Evolutionary conservation across 1,139 yeast species (phyloP).

Genomic region (Arxiozyma heterogenica): DNA sequence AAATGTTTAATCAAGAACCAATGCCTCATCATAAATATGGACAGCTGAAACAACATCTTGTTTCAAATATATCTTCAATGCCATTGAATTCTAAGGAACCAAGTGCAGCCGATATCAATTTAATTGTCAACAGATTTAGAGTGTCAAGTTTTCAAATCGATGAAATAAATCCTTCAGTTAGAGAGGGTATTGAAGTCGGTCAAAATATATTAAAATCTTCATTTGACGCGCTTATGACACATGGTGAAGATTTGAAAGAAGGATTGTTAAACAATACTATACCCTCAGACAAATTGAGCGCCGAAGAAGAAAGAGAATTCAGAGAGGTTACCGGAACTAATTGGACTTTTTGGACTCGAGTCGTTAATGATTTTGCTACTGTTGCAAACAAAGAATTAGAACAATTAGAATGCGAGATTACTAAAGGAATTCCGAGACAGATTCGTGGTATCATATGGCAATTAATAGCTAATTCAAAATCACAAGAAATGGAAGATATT

Average conservation of each 20-base stretch:
- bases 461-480: slow-evolving; percentile 72
- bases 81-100: slow-evolving; percentile 12
- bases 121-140: slow-evolving; percentile 35
- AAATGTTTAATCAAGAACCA: slow-evolving; percentile 6
- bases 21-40: background rate
- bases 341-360: slow-evolving; percentile 85
- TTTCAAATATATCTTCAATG: background rate
- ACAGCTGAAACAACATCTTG: slow-evolving; percentile 1
- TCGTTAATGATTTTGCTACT: slow-evolving; percentile 61
- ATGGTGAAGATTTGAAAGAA: slow-evolving; percentile 25
- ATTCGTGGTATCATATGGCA: slow-evolving; percentile 92
- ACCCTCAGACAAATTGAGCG: slow-evolving; percentile 8
- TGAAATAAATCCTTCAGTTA: slow-evolving; percentile 30
- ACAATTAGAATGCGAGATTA: slow-evolving; percentile 50
- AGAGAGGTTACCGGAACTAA: slow-evolving; percentile 35
- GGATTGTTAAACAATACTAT: slow-evolving; percentile 1
- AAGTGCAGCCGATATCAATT: slow-evolving; percentile 33
- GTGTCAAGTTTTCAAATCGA: slow-evolving; percentile 32
- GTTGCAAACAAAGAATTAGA: slow-evolving; percentile 59
- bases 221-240: slow-evolving; percentile 35
- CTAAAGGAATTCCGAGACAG: slow-evolving; percentile 74
- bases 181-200: slow-evolving; percentile 51
- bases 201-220: slow-evolving; percentile 53
- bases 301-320: slow-evolving; percentile 26
- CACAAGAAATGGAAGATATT: slow-evolving; percentile 61